Percentiles rank a stretch among this genome's conserved stretches.
phyloP scores from a whole-genome alignment of 768 basidiomycete species.

The Nidularia pulvinata region DNA sequence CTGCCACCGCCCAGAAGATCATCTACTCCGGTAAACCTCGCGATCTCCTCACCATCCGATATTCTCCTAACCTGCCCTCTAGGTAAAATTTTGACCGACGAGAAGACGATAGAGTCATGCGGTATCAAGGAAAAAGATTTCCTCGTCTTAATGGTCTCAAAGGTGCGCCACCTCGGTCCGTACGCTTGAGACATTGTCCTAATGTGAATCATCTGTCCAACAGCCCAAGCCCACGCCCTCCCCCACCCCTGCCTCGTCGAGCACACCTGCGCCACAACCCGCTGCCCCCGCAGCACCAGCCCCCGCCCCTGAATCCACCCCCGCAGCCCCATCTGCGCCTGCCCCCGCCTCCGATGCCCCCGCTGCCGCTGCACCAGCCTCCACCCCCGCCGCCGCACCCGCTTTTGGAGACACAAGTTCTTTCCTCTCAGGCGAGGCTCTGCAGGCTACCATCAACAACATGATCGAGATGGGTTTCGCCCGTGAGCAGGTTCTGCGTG shows the following conservation, averaged over 20 bases:
- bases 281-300: slow-evolving; percentile 15
- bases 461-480: slow-evolving; percentile 97
- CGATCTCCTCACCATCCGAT: background rate
- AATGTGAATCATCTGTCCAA: background rate
- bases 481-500: slow-evolving; percentile 80
- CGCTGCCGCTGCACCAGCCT: slow-evolving; percentile 25
- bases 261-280: slow-evolving; percentile 23
- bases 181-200: slow-evolving; percentile 1
- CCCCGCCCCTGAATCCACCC: slow-evolving; percentile 10
- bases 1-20: slow-evolving; percentile 81
- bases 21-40: slow-evolving; percentile 80
- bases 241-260: slow-evolving; percentile 27
- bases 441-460: slow-evolving; percentile 77
- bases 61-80: slow-evolving; percentile 6
- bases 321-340: slow-evolving; percentile 24
- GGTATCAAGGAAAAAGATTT: slow-evolving; percentile 99
- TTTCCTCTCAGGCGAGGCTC: slow-evolving; percentile 75
- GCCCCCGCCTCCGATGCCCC: slow-evolving; percentile 20
- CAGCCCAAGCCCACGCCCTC: slow-evolving; percentile 14
- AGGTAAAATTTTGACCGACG: slow-evolving; percentile 93
- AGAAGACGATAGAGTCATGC: slow-evolving; percentile 84
- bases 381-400: slow-evolving; percentile 30
- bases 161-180: slow-evolving; percentile 48
- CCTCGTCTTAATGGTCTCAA: slow-evolving; percentile 98
- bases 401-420: slow-evolving; percentile 47